Evolutionary conservation across 2,329 filamentous ascomycete species (phyloP).

Genomic region (Aspergillus sergii): DNA sequence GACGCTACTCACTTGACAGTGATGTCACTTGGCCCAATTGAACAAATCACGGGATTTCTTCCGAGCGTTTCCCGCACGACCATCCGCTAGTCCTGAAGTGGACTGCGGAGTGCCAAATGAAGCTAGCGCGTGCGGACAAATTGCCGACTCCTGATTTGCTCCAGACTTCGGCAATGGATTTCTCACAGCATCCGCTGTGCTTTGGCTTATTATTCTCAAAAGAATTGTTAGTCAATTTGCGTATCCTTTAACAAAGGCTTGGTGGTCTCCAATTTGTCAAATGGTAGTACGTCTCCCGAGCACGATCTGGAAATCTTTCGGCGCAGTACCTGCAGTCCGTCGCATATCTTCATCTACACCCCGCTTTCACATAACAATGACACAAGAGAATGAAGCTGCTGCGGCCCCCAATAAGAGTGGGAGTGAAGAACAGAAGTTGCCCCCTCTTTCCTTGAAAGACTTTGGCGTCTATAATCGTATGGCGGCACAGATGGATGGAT

Average conservation of each 20-base stretch:
- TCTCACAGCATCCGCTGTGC: not conserved
- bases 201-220: not conserved
- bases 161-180: not conserved
- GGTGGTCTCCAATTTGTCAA: not conserved
- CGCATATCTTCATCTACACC: not conserved
- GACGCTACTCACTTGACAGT: not conserved
- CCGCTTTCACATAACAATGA: not conserved
- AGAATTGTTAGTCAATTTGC: not conserved
- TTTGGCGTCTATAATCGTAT: constrained; percentile 72
- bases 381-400: not conserved
- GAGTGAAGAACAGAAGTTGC: constrained; percentile 26
- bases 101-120: not conserved
- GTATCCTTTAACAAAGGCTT: not conserved
- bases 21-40: not conserved
- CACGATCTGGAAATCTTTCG: not conserved
- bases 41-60: not conserved
- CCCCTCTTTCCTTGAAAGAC: constrained; percentile 66
- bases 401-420: no score
- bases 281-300: not conserved
- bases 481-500: constrained; percentile 74
- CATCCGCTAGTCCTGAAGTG: not conserved
- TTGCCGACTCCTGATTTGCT: not conserved
- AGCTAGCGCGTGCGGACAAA: not conserved
- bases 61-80: not conserved
- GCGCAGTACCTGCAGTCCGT: not conserved